A percentile compares a stretch with the other conserved stretches of the same genome.
These are phyloP conservation scores for Spizellomyces punctatus DNA, from an alignment of 192 early-diverging fungal genomes.

Conservation along the genomic window DNA sequence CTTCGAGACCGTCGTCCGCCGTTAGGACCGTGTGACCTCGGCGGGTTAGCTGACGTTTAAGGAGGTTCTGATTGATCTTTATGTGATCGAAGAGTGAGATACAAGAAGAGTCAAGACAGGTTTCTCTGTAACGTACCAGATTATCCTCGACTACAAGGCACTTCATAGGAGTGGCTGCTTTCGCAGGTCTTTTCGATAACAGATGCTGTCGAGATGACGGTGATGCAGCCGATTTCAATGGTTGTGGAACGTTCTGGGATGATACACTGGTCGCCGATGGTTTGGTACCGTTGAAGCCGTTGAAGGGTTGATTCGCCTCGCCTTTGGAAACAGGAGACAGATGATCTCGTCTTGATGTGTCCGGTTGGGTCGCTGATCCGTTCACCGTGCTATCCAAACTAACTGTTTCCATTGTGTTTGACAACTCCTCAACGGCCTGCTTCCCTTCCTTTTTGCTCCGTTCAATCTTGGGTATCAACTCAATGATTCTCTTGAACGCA, in stretches of 20 bases:
- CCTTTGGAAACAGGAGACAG: neutral
- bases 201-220: neutral
- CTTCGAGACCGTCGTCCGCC: neutral
- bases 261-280: no score
- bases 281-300: no score
- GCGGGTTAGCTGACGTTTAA: neutral
- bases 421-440: neutral
- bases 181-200: neutral
- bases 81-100: no score
- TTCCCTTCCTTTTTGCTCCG: neutral
- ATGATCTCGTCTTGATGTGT: neutral
- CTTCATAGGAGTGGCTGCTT: neutral
- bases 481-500: neutral
- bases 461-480: neutral
- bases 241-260: no score
- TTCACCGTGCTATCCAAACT: neutral
- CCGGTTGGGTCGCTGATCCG: neutral
- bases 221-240: no score
- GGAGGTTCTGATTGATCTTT: neutral
- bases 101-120: no score
- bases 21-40: neutral
- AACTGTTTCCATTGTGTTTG: neutral
- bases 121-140: neutral
- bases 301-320: no score
- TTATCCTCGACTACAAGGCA: slow-evolving; percentile 1